Evolutionary conservation across 1,139 yeast genomes (phyloP).

Genomic region (Petasospora rhodanensis): DNA sequence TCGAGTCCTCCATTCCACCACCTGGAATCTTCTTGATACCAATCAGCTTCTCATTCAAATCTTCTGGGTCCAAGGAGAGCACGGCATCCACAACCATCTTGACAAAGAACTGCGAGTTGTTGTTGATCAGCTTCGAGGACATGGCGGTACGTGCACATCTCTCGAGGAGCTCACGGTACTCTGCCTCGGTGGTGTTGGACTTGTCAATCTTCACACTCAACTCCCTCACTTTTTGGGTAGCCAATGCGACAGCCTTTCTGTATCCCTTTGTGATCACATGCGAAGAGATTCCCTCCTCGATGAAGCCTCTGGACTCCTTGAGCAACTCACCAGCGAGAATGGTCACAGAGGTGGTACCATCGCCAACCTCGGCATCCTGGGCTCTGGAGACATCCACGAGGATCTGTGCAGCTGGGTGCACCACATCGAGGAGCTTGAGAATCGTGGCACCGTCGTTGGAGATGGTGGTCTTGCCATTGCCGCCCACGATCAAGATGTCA

Average conservation of each 20-base stretch:
- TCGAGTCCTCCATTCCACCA: conserved; percentile 92
- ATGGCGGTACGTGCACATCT: conserved; percentile 96
- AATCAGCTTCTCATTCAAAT: conserved; percentile 82
- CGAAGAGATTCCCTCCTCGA: conserved; percentile 94
- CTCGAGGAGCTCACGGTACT: conserved; percentile 66
- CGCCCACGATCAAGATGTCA: conserved; percentile 82
- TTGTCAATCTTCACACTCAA: conserved; percentile 65
- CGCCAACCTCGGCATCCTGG: conserved; percentile 99
- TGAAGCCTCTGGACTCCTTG: conserved; percentile 83
- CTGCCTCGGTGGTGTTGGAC: conserved; percentile 31
- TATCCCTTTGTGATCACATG: conserved; percentile 86
- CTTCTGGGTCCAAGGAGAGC: conserved; percentile 74
- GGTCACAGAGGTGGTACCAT: conserved; percentile 96
- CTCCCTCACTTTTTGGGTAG: conserved; percentile 68
- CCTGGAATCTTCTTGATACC: conserved; percentile 96
- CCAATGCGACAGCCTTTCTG: conserved; percentile 75
- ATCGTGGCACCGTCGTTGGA: conserved; percentile 99
- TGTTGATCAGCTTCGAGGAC: conserved; percentile 90
- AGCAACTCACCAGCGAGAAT: conserved; percentile 90
- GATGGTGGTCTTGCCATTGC: conserved; percentile 84
- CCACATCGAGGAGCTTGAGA: conserved; percentile 84
- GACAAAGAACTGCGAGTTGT: conserved; percentile 83
- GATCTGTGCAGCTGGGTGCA: conserved; percentile 97
- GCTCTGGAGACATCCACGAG: conserved; percentile 93
- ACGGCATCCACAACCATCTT: conserved; percentile 98